Percentiles rank a stretch among this genome's conserved stretches.
These are phyloP conservation scores for Epichloe glyceriae DNA, from an alignment of 2,329 filamentous ascomycete species.

Conservation along the genomic window DNA sequence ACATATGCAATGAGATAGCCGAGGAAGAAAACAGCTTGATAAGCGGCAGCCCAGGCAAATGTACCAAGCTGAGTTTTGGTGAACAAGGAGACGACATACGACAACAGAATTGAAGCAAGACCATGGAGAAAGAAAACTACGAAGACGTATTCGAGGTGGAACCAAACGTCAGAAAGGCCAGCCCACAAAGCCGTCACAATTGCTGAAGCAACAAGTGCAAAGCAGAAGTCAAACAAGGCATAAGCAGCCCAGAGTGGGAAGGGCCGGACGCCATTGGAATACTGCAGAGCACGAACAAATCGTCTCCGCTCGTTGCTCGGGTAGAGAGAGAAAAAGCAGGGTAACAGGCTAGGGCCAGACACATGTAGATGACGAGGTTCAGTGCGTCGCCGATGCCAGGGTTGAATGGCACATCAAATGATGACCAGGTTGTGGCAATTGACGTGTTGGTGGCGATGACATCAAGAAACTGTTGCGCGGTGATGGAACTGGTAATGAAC, in stretches of 20 bases:
- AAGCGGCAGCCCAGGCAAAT: slow-evolving; percentile 70
- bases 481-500: slow-evolving; percentile 43
- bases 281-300: slow-evolving; percentile 74
- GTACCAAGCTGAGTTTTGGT: slow-evolving; percentile 67
- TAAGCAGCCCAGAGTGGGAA: slow-evolving; percentile 80
- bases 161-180: slow-evolving; percentile 55
- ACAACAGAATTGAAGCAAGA: slow-evolving; percentile 59
- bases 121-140: slow-evolving; percentile 71
- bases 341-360: slow-evolving; percentile 63
- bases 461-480: slow-evolving; percentile 53
- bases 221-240: slow-evolving; percentile 62
- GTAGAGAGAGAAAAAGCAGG: slow-evolving; percentile 84
- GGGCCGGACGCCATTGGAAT: slow-evolving; percentile 78
- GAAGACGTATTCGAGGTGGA: slow-evolving; percentile 69
- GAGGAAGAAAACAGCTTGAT: slow-evolving; percentile 60
- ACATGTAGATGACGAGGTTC: slow-evolving; percentile 71
- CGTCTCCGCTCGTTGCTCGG: slow-evolving; percentile 70
- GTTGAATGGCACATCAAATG: slow-evolving; percentile 63
- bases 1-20: slow-evolving; percentile 61
- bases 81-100: slow-evolving; percentile 73
- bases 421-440: slow-evolving; percentile 59
- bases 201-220: slow-evolving; percentile 53
- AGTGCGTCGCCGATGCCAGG: slow-evolving; percentile 58
- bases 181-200: slow-evolving; percentile 58
- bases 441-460: slow-evolving; percentile 53